Evolutionary conservation across 2,329 filamentous ascomycete species (phyloP), one percentile per base, ranked within the genome.

Genomic region (Teratosphaeria pseudoeucalypti): DNA sequence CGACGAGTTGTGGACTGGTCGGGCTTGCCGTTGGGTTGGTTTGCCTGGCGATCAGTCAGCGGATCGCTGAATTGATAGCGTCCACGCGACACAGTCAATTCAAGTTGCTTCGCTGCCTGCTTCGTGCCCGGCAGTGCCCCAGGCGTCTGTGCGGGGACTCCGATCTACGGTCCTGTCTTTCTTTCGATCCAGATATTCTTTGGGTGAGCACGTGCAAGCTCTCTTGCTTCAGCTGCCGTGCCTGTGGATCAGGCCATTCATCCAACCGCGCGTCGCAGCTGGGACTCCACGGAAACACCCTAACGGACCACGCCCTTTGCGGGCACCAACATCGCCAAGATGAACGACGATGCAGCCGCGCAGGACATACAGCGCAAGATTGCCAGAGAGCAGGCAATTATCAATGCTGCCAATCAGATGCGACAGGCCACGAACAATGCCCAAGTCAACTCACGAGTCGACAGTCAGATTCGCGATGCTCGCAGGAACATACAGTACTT

Each of bases 301-400:
- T 55, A 32, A 37, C 47, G 54, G 26, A 55, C 54, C 26, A 29
- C 26, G 39, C 60, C 57, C 43, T 52, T 16, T 14, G 56, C 32
- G 43, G 56, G 56, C 49, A 58, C 39, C 43, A 32, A 29, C 54
- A 62, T 69, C 68, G 72, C 74, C 74, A 78, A 66, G 72, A 85
- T 85, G 78, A 79, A 78, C 72, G 78, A 83, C 73, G 82, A 86
- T 71, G 81, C 84, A 67, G 80, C 84, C 65, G 81, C 85, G 76
- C 85, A 85, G 77, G 88, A 90, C 75, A 91, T 99, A 78, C 85
- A 88, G 78, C 88, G 87, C 80, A 97, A 99, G 87, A 97, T 99
- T 76, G 90, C 96, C 81, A 87, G 92, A 74, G 94, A 99, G 78
- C 92, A 92, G 81, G 89, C 88, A 70, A 86, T 97, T 72, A 94